Conservation (phyloP, 2,329 filamentous ascomycete genomes). For the Ustilaginoidea virens region DNA sequence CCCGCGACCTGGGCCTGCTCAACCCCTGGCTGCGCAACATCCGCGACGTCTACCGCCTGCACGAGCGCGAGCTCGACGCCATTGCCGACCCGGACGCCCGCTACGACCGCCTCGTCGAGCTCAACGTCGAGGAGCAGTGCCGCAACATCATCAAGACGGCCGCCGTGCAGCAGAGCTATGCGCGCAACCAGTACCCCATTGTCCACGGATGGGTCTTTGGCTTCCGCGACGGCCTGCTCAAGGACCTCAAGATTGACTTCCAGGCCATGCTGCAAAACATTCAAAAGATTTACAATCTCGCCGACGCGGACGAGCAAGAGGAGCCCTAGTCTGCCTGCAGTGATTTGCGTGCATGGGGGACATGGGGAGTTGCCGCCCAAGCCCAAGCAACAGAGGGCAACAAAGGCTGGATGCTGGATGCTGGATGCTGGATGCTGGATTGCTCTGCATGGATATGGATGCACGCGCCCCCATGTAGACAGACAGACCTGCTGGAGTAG, state of each 20-base stretch:
- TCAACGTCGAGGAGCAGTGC: conserved; percentile 69
- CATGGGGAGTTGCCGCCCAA: not conserved
- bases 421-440: too few relatives aligned
- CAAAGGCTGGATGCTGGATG: too few relatives aligned
- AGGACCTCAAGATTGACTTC: conserved; percentile 48
- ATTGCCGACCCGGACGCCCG: conserved; percentile 42
- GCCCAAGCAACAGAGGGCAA: too few relatives aligned
- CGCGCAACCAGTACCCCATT: conserved; percentile 47
- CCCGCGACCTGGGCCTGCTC: conserved; percentile 52
- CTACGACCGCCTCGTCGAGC: conserved; percentile 60
- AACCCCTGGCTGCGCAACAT: conserved; percentile 66
- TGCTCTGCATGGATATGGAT: too few relatives aligned
- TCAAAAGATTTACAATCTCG: conserved; percentile 50
- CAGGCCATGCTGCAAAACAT: conserved; percentile 38
- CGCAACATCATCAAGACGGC: conserved; percentile 68
- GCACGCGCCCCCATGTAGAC: too few relatives aligned
- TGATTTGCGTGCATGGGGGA: too few relatives aligned
- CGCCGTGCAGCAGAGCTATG: conserved; percentile 58
- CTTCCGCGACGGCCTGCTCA: conserved; percentile 50
- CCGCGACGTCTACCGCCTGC: conserved; percentile 56
- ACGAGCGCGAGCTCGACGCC: conserved; percentile 54
- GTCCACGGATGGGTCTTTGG: conserved; percentile 64
- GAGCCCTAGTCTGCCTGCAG: too few relatives aligned
- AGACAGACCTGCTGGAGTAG: too few relatives aligned
- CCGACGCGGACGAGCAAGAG: conserved; percentile 10